phyloP scores from a whole-genome alignment of 2,329 filamentous ascomycete species.

The Onygenales sp. region DNA sequence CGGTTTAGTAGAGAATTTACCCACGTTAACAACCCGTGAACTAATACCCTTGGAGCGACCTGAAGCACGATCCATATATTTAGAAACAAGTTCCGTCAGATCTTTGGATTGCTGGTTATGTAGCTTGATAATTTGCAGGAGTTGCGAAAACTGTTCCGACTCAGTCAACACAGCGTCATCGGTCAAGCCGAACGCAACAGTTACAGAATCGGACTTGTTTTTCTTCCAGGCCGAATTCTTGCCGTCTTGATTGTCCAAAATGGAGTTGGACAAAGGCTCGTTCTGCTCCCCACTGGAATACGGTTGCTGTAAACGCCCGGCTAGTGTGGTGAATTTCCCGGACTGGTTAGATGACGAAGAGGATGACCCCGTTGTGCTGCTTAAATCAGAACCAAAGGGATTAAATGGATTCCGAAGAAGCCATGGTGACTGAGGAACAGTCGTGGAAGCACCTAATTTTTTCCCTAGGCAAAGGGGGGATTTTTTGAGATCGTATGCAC shows the following conservation, averaged over 20 bases:
- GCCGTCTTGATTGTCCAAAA: no score
- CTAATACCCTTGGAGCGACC: not conserved
- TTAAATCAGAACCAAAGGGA: not conserved
- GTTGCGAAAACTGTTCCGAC: slow-evolving; percentile 2
- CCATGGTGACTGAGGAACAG: not conserved
- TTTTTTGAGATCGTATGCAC: slow-evolving; percentile 6
- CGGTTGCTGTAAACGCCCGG: not conserved
- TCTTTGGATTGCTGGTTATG: slow-evolving; percentile 8
- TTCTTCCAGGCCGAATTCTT: not conserved
- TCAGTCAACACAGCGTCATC: not conserved
- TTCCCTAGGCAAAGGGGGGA: slow-evolving; percentile 6
- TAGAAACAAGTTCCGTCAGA: slow-evolving; percentile 4
- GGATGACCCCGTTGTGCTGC: not conserved
- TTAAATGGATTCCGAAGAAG: not conserved
- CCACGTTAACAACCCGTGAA: not conserved
- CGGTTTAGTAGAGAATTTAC: not conserved
- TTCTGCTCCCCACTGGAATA: no score
- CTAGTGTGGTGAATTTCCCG: not conserved
- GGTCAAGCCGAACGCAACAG: not conserved
- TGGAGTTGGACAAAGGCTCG: no score
- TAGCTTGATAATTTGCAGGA: slow-evolving; percentile 8
- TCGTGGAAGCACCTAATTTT: slow-evolving; percentile 1
- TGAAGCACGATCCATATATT: slow-evolving; percentile 3
- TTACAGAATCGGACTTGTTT: not conserved
- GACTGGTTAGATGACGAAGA: not conserved